Conservation (phyloP, 768 basidiomycete species). For the Boletus coccyginus region DNA sequence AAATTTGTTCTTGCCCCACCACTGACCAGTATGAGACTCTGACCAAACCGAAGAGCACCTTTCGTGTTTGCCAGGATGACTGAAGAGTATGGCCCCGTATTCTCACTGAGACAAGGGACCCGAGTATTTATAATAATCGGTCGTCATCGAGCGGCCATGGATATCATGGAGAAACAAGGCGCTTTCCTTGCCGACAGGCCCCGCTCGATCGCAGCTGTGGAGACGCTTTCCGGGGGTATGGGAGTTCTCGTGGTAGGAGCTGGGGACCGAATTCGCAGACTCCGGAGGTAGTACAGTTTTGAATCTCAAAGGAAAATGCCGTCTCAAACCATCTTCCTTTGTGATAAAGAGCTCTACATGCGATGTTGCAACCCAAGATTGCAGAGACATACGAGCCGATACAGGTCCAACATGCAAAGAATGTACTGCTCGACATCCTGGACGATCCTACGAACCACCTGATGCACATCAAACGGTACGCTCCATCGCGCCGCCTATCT, state of each 20-base stretch:
- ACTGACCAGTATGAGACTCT: background rate
- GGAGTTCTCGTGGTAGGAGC: constrained; percentile 24
- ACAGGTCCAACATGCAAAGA: constrained; percentile 33
- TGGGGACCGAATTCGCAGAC: constrained; percentile 31
- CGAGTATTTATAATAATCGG: constrained; percentile 20
- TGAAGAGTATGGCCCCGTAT: constrained; percentile 58
- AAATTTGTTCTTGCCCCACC: background rate
- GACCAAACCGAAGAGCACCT: constrained; percentile 6
- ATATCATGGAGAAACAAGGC: constrained; percentile 41
- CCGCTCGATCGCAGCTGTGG: constrained; percentile 33
- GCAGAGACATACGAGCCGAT: constrained; percentile 33
- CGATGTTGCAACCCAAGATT: constrained; percentile 32
- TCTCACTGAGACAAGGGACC: constrained; percentile 49
- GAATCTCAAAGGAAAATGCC: background rate
- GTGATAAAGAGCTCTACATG: constrained; percentile 31
- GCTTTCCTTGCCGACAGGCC: constrained; percentile 35
- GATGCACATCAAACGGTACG: constrained; percentile 33
- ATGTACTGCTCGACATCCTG: constrained; percentile 35
- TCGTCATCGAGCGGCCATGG: constrained; percentile 32
- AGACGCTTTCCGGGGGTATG: constrained; percentile 35
- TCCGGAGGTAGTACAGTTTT: constrained; percentile 19
- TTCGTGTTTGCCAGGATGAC: constrained; percentile 52
- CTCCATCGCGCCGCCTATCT: background rate
- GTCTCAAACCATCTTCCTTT: background rate
- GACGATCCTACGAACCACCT: constrained; percentile 32